Conservation (phyloP, 331 rosid species). For the Quercus tomentella region DNA sequence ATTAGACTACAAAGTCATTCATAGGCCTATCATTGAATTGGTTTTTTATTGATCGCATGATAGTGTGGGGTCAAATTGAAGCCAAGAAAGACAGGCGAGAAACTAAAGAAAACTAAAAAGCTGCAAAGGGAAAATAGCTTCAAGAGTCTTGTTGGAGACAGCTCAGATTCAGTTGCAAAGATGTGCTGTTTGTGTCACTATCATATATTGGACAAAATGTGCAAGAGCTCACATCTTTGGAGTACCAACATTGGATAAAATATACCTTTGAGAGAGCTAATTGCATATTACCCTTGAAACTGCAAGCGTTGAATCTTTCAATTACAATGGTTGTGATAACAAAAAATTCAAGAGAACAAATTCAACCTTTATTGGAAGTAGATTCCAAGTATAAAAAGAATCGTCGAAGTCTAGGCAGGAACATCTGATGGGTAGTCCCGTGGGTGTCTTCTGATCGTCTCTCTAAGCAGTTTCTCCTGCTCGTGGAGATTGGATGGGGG, state of each 20-base stretch:
- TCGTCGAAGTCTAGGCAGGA: constrained; percentile 29
- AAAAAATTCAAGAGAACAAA: not conserved
- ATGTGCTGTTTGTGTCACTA: too few relatives aligned
- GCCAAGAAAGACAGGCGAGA: too few relatives aligned
- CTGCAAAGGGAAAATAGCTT: too few relatives aligned
- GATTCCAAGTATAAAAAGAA: not conserved
- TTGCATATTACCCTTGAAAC: not conserved
- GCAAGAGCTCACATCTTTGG: not conserved
- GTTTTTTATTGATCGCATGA: too few relatives aligned
- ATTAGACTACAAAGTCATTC: too few relatives aligned
- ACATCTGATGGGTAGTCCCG: constrained; percentile 62
- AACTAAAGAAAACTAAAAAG: too few relatives aligned
- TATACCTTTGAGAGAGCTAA: not conserved
- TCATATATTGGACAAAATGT: too few relatives aligned
- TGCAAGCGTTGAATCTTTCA: not conserved
- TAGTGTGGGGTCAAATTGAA: too few relatives aligned
- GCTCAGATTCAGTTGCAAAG: too few relatives aligned
- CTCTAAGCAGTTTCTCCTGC: constrained; percentile 65
- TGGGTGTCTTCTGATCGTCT: constrained; percentile 51
- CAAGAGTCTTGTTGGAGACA: too few relatives aligned
- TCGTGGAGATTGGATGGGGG: constrained; percentile 69
- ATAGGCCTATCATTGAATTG: too few relatives aligned
- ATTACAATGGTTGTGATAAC: not conserved
- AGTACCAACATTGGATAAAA: not conserved
- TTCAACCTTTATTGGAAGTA: not conserved